Base-by-base conservation (phyloP, 768 basidiomycete species). In the Termitomyces sp. region DNA sequence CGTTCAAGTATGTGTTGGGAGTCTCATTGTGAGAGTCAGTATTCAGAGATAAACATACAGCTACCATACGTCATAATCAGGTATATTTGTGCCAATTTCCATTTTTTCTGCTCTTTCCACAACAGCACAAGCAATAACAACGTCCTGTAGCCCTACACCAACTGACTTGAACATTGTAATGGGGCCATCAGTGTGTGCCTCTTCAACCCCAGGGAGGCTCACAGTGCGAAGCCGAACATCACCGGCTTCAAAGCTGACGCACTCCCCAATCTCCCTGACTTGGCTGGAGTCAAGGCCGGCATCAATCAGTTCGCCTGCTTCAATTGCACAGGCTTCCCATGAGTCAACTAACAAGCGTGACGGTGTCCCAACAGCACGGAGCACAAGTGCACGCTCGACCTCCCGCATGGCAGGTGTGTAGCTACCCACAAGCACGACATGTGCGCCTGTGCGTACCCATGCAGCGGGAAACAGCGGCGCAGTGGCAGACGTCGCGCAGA, bases 111-210 rank as follows among this genome's bases (percentile, higher is more conserved):
- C 92, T 52, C 76, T 77, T 4, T 79, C 71, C 2, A 92, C 79
- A 1, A 93, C 82, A 2, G 87, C 80, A 55, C 72, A 77, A 10
- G 91, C 85, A 57, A 95, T 90, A 0, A 86, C 89, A 5, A 91
- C 89, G 62, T 96, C 94, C 65, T 95, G 93, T n/a, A 91, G 71
- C 1, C 89, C 91, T 6, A 94, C 71, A 2, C 94, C 93, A 5
- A 95, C 94, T 0, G 88, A 90, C 72, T 94, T 95, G 80, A 92
- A 94, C 30, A 95, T 77, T 1, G 87, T 90, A 1, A 56, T 47
- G 6, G 48, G 20, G 26, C 36, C 35, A 24, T 46, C 32, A 9
- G 4, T 10, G 8, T 8, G 33, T 20, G 14, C 54, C 5, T 66
- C 46, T 20, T 58, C 54, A 14, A 57, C 62, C 32, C 55, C 41